These are phyloP conservation scores for Periconia digitata DNA, from an alignment of 2,329 filamentous ascomycete genomes.

Conservation along the genomic window DNA sequence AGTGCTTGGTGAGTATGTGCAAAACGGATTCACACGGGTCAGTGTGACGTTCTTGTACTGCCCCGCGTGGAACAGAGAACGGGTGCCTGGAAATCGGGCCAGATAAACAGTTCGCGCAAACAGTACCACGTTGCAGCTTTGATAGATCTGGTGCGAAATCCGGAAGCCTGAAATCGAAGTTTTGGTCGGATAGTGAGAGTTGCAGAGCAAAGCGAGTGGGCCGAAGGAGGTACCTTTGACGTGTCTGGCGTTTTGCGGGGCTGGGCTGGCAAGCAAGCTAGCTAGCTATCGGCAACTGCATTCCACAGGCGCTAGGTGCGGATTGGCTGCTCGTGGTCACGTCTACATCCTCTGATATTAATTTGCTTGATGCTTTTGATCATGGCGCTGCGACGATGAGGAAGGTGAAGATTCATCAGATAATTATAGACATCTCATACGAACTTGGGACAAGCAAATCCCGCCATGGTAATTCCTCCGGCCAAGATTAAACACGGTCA, in stretches of 20 bases:
- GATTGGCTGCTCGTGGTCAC: constrained; percentile 7
- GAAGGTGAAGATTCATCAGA: background rate
- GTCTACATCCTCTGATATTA: constrained; percentile 14
- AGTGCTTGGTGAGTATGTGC: background rate
- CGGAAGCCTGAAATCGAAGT: background rate
- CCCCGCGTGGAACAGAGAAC: constrained; percentile 11
- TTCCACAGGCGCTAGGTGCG: constrained; percentile 1
- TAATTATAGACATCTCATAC: background rate
- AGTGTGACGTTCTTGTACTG: constrained; percentile 14
- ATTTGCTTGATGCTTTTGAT: background rate
- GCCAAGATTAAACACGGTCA: too few relatives aligned
- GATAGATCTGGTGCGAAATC: background rate
- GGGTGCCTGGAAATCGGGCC: constrained; percentile 26
- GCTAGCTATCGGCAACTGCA: constrained; percentile 4
- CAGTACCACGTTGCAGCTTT: constrained; percentile 14
- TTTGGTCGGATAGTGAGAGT: background rate
- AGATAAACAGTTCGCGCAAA: constrained; percentile 5
- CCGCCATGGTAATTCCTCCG: too few relatives aligned
- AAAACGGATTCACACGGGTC: background rate
- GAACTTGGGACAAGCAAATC: too few relatives aligned
- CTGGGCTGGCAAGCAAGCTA: constrained; percentile 1
- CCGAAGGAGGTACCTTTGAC: constrained; percentile 10
- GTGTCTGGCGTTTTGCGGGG: constrained; percentile 22
- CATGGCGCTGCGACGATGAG: background rate
- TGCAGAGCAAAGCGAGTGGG: background rate